Conservation (phyloP, 169 alveolate species). For the Eimeria brunetti region DNA sequence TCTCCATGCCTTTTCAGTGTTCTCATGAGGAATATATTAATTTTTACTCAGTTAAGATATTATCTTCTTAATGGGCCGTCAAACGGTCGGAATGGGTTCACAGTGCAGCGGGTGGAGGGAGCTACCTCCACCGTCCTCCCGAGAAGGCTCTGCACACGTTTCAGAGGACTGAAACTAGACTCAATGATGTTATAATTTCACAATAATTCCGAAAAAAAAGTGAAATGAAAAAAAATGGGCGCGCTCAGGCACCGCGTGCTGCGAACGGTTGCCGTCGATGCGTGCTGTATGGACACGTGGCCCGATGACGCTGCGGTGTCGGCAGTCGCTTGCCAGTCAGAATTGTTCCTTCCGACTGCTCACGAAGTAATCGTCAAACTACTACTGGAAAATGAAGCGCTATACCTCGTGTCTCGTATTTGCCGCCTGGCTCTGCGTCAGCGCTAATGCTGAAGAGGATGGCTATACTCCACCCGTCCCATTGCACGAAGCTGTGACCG, state of each 20-base stretch:
- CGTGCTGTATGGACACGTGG: slow-evolving; percentile 71
- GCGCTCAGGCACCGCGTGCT: neutral
- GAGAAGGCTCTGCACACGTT: neutral
- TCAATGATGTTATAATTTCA: neutral
- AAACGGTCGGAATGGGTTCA: neutral
- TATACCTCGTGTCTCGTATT: slow-evolving; percentile 49
- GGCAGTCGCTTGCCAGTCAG: slow-evolving; percentile 57
- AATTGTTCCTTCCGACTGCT: slow-evolving; percentile 27
- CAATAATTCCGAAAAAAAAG: neutral
- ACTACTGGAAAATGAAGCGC: slow-evolving; percentile 55
- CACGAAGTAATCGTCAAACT: slow-evolving; percentile 26
- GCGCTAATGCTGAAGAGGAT: slow-evolving; percentile 59
- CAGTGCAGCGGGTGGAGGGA: neutral
- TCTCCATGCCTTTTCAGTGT: slow-evolving; percentile 16
- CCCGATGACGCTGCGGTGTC: neutral
- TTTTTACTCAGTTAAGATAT: neutral
- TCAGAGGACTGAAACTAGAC: slow-evolving; percentile 13
- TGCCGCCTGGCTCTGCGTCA: slow-evolving; percentile 73
- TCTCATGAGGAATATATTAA: neutral
- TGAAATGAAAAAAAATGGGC: neutral
- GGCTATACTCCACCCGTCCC: slow-evolving; percentile 55
- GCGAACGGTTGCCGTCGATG: slow-evolving; percentile 28
- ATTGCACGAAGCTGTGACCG: slow-evolving; percentile 67
- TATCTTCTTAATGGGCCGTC: neutral
- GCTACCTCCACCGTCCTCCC: slow-evolving; percentile 15